Evolutionary conservation across 108 stramenopile species (phyloP).

Genomic region (Skeletonema potamos): DNA sequence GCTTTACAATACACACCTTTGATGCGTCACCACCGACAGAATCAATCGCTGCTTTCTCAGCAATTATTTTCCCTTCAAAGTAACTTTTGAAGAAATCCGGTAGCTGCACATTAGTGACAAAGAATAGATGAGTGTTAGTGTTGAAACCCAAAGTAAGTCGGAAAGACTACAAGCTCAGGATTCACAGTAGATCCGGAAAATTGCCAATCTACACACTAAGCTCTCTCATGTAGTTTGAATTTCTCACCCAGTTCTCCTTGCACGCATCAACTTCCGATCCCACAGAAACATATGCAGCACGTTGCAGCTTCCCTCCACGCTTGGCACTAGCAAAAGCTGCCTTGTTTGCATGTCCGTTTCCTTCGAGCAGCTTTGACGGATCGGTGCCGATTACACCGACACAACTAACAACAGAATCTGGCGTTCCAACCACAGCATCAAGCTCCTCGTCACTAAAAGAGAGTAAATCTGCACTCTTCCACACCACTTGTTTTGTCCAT

Average conservation of each 20-base stretch:
- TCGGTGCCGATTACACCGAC: slow-evolving; percentile 67
- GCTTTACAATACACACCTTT: slow-evolving; percentile 50
- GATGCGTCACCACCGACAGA: slow-evolving; percentile 37
- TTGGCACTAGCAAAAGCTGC: slow-evolving; percentile 53
- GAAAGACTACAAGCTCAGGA: neutral
- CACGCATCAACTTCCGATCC: slow-evolving; percentile 67
- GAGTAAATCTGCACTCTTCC: slow-evolving; percentile 41
- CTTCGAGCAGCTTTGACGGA: slow-evolving; percentile 24
- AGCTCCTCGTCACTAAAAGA: slow-evolving; percentile 19
- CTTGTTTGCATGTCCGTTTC: slow-evolving; percentile 40
- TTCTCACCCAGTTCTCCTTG: slow-evolving; percentile 33
- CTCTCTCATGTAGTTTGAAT: neutral
- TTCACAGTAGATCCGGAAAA: too few species aligned
- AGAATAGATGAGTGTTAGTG: neutral
- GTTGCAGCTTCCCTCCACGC: slow-evolving; percentile 54
- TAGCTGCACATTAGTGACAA: neutral
- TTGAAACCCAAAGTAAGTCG: neutral
- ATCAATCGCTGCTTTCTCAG: slow-evolving; percentile 45
- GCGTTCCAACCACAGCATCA: slow-evolving; percentile 36
- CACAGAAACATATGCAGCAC: slow-evolving; percentile 62
- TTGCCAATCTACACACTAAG: neutral
- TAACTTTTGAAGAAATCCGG: slow-evolving; percentile 62
- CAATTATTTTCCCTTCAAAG: slow-evolving; percentile 62
- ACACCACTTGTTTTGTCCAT: slow-evolving; percentile 43
- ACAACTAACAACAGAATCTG: slow-evolving; percentile 57